phyloP scores from a whole-genome alignment of 306 rosid genomes.

The Chamaecrista fasciculata region DNA sequence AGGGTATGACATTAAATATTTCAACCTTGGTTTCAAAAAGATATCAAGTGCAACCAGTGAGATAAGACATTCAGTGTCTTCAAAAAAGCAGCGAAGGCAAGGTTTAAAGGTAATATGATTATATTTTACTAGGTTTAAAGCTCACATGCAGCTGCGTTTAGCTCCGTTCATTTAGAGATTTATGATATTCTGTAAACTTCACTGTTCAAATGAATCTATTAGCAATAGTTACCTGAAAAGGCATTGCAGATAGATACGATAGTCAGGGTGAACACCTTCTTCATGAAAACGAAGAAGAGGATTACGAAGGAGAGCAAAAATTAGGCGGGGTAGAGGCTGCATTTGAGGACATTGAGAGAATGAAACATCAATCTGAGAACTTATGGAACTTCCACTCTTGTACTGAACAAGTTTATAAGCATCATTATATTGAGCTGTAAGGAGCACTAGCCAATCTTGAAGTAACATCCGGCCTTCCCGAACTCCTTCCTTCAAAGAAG shows the following conservation, averaged over 20 bases:
- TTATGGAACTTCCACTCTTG: slow-evolving; percentile 60
- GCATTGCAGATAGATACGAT: slow-evolving; percentile 90
- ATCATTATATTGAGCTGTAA: slow-evolving; percentile 88
- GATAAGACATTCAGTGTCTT: neutral
- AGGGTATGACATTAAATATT: neutral
- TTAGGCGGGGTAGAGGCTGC: slow-evolving; percentile 79
- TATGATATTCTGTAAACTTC: slow-evolving; percentile 15
- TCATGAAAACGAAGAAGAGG: slow-evolving; percentile 93
- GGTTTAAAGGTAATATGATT: neutral
- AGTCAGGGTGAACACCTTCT: slow-evolving; percentile 97
- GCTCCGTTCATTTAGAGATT: neutral
- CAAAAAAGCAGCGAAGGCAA: neutral
- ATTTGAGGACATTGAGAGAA: slow-evolving; percentile 93
- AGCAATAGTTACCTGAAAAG: slow-evolving; percentile 71
- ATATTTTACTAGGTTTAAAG: neutral
- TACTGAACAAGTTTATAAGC: slow-evolving; percentile 68
- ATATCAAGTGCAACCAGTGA: neutral
- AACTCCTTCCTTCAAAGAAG: slow-evolving; percentile 96
- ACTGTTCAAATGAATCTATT: slow-evolving; percentile 15
- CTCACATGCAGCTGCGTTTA: slow-evolving; percentile 23
- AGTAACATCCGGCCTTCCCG: slow-evolving; percentile 92
- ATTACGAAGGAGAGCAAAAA: slow-evolving; percentile 89
- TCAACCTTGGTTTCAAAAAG: neutral
- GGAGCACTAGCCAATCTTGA: slow-evolving; percentile 98
- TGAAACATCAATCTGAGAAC: slow-evolving; percentile 73